These are phyloP conservation scores for Tolypocladium amazonense DNA, from an alignment of 2,329 filamentous ascomycete genomes.

Conservation along the genomic window DNA sequence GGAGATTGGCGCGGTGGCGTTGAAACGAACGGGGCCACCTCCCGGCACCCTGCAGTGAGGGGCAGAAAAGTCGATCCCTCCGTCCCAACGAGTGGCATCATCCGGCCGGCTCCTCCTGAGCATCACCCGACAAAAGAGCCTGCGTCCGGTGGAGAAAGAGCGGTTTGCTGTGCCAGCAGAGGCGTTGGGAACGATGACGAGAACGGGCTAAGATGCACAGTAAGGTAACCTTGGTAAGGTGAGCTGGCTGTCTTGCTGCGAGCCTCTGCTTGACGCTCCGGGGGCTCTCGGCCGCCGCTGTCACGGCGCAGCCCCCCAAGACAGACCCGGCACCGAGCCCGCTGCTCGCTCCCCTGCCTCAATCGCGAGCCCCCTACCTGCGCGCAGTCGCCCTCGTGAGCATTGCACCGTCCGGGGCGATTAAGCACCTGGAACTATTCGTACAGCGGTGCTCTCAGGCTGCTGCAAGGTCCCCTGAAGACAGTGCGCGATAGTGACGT, in stretches of 20 bases:
- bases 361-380: too few relatives aligned
- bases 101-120: not conserved
- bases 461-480: too few relatives aligned
- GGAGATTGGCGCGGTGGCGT: not conserved
- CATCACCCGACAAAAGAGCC: not conserved
- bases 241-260: too few relatives aligned
- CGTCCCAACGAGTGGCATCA: not conserved
- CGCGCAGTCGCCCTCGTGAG: not conserved
- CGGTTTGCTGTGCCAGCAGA: not conserved
- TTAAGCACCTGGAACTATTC: not conserved
- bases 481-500: not conserved
- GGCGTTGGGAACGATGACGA: not conserved
- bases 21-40: not conserved
- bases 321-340: not conserved
- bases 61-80: not conserved
- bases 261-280: too few relatives aligned
- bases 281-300: not conserved
- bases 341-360: not conserved
- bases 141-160: not conserved
- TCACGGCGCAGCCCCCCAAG: not conserved
- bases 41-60: not conserved
- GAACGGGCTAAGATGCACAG: not conserved
- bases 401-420: not conserved
- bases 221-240: too few relatives aligned
- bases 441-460: not conserved